phyloP scores from a whole-genome alignment of 2,329 filamentous ascomycete species.

The Talaromyces sp. region DNA sequence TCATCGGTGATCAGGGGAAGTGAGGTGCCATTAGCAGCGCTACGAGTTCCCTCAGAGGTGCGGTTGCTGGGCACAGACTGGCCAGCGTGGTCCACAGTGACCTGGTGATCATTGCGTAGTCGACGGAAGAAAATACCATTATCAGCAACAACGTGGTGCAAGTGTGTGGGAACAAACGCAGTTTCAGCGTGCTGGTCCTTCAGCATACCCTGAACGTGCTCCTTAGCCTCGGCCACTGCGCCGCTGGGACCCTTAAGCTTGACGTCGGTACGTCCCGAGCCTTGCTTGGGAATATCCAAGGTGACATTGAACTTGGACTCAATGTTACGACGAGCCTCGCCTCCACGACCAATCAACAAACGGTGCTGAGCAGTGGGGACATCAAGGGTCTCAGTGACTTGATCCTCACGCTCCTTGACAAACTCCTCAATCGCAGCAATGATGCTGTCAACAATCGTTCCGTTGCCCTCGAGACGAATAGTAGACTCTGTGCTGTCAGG shows the following conservation, averaged over 20 bases:
- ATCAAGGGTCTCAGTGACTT: slow-evolving; percentile 76
- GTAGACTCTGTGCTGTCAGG: slow-evolving; percentile 78
- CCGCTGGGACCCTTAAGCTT: slow-evolving; percentile 79
- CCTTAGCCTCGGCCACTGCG: slow-evolving; percentile 82
- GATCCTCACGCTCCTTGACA: slow-evolving; percentile 79
- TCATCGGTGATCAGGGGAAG: slow-evolving; percentile 95
- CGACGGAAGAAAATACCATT: slow-evolving; percentile 93
- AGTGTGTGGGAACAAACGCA: slow-evolving; percentile 75
- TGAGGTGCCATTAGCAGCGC: slow-evolving; percentile 58
- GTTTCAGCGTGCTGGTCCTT: slow-evolving; percentile 89
- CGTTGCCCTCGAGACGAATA: slow-evolving; percentile 86
- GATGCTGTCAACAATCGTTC: slow-evolving; percentile 85
- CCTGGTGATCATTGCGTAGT: slow-evolving; percentile 80
- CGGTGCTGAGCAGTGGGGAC: slow-evolving; percentile 89
- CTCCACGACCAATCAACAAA: slow-evolving; percentile 86
- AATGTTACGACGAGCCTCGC: slow-evolving; percentile 80
- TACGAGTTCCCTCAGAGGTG: slow-evolving; percentile 50
- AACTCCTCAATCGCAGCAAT: slow-evolving; percentile 78
- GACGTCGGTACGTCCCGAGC: slow-evolving; percentile 78
- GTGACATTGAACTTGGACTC: slow-evolving; percentile 84
- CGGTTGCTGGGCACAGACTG: slow-evolving; percentile 74
- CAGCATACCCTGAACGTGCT: slow-evolving; percentile 73
- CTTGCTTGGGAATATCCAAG: slow-evolving; percentile 89
- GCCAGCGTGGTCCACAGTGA: slow-evolving; percentile 89
- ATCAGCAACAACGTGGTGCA: slow-evolving; percentile 80